A percentile compares a stretch with the other conserved stretches of the same genome.
phyloP scores from a whole-genome alignment of 305 asterid species.

The Fraxinus paxiana region DNA sequence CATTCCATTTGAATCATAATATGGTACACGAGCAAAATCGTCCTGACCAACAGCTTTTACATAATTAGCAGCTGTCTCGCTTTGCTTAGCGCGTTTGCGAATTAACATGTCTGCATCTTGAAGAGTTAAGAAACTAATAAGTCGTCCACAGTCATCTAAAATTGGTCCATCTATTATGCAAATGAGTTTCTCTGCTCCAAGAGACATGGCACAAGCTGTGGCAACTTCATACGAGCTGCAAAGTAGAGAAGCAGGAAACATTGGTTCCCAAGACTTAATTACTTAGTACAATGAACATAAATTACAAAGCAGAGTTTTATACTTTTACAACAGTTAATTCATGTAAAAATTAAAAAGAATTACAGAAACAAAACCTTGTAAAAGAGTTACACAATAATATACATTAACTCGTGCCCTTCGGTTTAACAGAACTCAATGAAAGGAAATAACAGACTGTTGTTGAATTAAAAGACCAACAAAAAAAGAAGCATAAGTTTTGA shows the following conservation, averaged over 20 bases:
- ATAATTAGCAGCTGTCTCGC: slow-evolving; percentile 90
- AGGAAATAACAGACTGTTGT: background rate
- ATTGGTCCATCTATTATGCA: slow-evolving; percentile 96
- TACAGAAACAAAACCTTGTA: background rate
- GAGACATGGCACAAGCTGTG: slow-evolving; percentile 91
- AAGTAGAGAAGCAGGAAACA: slow-evolving; percentile 19
- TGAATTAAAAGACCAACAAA: background rate
- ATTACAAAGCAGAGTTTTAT: background rate
- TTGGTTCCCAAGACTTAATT: background rate
- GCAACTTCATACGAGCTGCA: slow-evolving; percentile 98
- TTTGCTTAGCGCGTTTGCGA: slow-evolving; percentile 76
- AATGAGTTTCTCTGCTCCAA: slow-evolving; percentile 89
- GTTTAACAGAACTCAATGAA: background rate
- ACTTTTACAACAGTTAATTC: background rate
- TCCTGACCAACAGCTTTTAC: slow-evolving; percentile 79
- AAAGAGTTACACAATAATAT: background rate
- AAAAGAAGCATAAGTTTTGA: background rate
- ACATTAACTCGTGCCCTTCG: background rate
- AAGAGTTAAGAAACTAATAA: slow-evolving; percentile 74
- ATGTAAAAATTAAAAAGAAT: background rate
- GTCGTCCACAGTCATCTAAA: slow-evolving; percentile 67
- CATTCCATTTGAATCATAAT: slow-evolving; percentile 34
- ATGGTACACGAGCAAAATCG: slow-evolving; percentile 34
- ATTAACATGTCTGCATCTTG: slow-evolving; percentile 85
- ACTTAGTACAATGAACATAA: background rate